A percentile compares a stretch with the other conserved stretches of the same genome.
Evolutionary conservation across 2,329 filamentous ascomycete species (phyloP).

Genomic region (Tolypocladium pustulatum): DNA sequence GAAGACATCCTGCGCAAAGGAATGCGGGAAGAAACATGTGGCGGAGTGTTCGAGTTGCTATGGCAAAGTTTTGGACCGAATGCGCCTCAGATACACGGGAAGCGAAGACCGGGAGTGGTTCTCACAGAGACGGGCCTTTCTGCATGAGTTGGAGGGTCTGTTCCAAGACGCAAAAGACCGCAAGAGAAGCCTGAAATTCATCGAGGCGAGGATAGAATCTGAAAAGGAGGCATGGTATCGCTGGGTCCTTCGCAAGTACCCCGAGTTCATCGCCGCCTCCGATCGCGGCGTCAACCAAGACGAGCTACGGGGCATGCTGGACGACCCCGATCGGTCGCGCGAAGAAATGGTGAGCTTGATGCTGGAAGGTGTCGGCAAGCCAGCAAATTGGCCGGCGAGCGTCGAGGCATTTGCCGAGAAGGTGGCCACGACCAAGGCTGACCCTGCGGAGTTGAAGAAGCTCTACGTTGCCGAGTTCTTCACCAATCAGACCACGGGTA

Average conservation of each 20-base stretch:
- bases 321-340: slow-evolving; percentile 25
- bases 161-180: slow-evolving; percentile 36
- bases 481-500: slow-evolving; percentile 21
- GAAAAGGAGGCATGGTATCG: slow-evolving; percentile 46
- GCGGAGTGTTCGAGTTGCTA: slow-evolving; percentile 38
- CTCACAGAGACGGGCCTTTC: slow-evolving; percentile 33
- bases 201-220: slow-evolving; percentile 38
- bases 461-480: slow-evolving; percentile 33
- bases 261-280: slow-evolving; percentile 24
- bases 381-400: slow-evolving; percentile 18
- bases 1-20: slow-evolving; percentile 28
- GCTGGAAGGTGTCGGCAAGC: slow-evolving; percentile 24
- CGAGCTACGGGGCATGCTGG: slow-evolving; percentile 22
- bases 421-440: slow-evolving; percentile 18
- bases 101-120: slow-evolving; percentile 38
- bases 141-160: slow-evolving; percentile 37
- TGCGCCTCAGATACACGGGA: slow-evolving; percentile 27
- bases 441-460: slow-evolving; percentile 21
- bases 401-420: slow-evolving; percentile 23
- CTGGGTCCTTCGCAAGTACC: slow-evolving; percentile 28
- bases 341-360: slow-evolving; percentile 26
- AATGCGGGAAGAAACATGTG: slow-evolving; percentile 31
- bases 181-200: slow-evolving; percentile 29
- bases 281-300: slow-evolving; percentile 17
- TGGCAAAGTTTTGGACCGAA: slow-evolving; percentile 32